Conservation (phyloP, 139 green algal species). For the Micractinium conductrix region DNA sequence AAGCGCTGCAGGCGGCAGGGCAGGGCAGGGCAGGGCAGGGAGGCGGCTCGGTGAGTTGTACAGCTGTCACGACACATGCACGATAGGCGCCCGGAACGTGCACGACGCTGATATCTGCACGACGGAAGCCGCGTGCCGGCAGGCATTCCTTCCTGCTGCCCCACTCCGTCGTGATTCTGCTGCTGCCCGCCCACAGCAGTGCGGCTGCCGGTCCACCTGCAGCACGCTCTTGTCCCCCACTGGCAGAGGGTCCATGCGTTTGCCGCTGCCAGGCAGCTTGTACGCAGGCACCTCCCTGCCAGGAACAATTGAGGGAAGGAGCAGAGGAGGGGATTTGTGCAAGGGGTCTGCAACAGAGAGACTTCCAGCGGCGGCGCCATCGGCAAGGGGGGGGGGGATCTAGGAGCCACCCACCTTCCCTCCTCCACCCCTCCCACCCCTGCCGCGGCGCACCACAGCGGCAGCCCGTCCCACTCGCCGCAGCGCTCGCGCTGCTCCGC, state of each 20-base stretch:
- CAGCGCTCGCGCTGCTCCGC: background rate
- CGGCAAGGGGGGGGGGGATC: no score
- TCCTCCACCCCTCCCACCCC: no score
- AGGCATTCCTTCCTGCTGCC: no score
- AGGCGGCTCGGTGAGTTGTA: background rate
- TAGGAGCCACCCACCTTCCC: background rate
- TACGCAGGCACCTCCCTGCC: background rate
- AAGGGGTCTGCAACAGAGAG: no score
- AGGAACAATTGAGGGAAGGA: background rate
- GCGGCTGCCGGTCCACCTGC: background rate
- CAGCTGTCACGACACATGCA: background rate
- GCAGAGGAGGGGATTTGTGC: no score
- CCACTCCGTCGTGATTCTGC: no score
- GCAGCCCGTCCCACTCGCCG: background rate
- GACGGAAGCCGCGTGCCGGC: background rate
- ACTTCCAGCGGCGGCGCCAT: no score
- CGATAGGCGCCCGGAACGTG: background rate
- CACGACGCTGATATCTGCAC: background rate
- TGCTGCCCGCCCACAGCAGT: background rate
- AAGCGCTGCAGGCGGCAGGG: background rate
- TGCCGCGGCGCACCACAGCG: background rate
- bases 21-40: background rate
- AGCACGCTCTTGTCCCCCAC: background rate
- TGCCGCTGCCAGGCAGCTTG: conserved; percentile 13
- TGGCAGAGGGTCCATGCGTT: background rate